phyloP scores from a whole-genome alignment of 768 basidiomycete genomes.

The Scleroderma citrinum region DNA sequence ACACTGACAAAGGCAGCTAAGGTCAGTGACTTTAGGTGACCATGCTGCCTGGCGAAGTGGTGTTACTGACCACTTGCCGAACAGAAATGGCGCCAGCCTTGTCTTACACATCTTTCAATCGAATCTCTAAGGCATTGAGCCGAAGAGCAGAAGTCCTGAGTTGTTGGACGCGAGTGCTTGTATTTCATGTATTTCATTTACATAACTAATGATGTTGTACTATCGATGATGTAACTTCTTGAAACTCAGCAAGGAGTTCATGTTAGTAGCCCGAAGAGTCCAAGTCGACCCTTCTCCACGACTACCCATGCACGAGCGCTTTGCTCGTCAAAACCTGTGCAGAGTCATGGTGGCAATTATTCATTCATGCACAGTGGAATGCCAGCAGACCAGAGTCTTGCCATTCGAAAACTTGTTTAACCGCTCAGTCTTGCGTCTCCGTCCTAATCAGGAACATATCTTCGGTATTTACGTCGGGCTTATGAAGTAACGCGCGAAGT shows the following conservation, averaged over 20 bases:
- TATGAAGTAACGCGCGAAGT: conserved; percentile 26
- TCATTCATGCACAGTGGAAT: too few relatives aligned
- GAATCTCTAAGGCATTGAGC: too few relatives aligned
- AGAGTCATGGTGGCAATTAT: too few relatives aligned
- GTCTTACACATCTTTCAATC: too few relatives aligned
- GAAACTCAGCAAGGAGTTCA: background rate
- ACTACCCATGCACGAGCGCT: too few relatives aligned
- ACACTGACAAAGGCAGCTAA: background rate
- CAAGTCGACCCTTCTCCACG: too few relatives aligned
- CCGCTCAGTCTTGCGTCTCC: background rate
- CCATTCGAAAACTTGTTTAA: background rate
- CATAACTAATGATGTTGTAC: background rate
- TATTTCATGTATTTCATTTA: background rate
- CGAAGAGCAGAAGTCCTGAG: too few relatives aligned
- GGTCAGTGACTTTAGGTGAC: background rate
- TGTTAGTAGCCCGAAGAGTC: background rate
- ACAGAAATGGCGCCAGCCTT: background rate
- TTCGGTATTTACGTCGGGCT: conserved; percentile 11
- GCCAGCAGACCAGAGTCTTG: too few relatives aligned
- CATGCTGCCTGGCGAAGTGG: background rate
- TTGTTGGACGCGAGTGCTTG: too few relatives aligned
- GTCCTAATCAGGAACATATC: conserved; percentile 1
- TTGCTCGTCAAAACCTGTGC: too few relatives aligned
- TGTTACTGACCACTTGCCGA: background rate
- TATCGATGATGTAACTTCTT: background rate